Evolutionary conservation across 2,329 filamentous ascomycete species (phyloP), one percentile per base, ranked within the genome.

Genomic region (Sporothrix mexicana): DNA sequence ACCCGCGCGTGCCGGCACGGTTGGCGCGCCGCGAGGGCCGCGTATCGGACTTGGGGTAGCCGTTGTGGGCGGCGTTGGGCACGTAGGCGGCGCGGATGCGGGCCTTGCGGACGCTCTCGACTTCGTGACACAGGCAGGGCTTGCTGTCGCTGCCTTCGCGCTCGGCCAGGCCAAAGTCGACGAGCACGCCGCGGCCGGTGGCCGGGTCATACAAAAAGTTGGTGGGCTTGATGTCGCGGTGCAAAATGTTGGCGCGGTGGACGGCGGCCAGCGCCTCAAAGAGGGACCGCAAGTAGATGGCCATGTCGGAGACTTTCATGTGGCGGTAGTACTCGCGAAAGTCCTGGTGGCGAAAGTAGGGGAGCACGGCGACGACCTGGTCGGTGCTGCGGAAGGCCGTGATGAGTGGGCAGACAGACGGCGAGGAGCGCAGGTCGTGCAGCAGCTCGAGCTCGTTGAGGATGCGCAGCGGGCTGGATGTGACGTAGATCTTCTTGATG

Each of bases 401-500:
- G 80, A 99, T 97, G 23, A 99, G 88, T 47, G 96, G 95, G 77
- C 96, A 98, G 36, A 99, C 95, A 1, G 93, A 94, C 53, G 90
- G 87, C 74, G 92, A 97, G 72, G 92, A 89, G 68, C 92, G 89
- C 9, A 99, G 88, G 79, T 97, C 94, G 80, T 97, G 90, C 25
- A 99, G 88, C 25, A 99, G 87, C 78, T 98, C 95, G 20, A 99
- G 90, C 82, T 99, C 96, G 83, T 99, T 99, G 79, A 97, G 89
- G 77, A 99, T 98, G 62, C 96, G 93, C 41, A 91, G 87, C 0
- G 96, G 96, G 77, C 94, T 98, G 75, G 95, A 98, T 0, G 97
- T 99, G 76, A 98, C 96, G 81, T 99, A 99, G 77, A 99, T 99
- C 84, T 99, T 99, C 84, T 99, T 99, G 82, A 99, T 93, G 23